Evolutionary conservation across 495 filamentous ascomycete genomes (phyloP).

Genomic region (Aspergillus cavernicola): DNA sequence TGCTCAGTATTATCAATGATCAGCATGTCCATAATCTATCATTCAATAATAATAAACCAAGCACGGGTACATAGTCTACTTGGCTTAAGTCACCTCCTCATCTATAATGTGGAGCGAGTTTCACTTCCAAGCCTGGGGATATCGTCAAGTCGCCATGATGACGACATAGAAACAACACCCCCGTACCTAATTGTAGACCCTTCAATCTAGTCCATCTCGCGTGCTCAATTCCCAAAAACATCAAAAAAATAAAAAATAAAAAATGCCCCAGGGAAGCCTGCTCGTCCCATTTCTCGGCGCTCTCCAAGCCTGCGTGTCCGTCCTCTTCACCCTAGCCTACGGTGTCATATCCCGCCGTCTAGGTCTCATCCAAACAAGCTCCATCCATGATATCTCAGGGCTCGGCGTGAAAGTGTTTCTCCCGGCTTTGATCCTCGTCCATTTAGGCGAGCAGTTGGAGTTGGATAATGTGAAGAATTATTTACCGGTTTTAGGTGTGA

Average conservation of each 20-base stretch:
- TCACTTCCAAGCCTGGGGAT: background rate
- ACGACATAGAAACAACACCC: conserved; percentile 9
- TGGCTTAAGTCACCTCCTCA: background rate
- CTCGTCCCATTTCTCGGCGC: conserved; percentile 59
- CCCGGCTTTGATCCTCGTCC: conserved; percentile 64
- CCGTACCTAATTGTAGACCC: background rate
- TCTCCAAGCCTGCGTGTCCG: conserved; percentile 66
- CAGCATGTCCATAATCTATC: no score
- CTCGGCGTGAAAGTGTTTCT: conserved; percentile 67
- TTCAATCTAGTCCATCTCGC: conserved; percentile 1
- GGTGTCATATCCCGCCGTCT: conserved; percentile 58
- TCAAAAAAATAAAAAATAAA: background rate
- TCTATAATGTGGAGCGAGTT: background rate
- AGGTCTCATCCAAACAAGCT: conserved; percentile 49
- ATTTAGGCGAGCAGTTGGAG: conserved; percentile 64
- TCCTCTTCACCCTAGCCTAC: conserved; percentile 64
- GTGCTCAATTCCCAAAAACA: background rate
- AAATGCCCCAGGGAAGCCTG: conserved; percentile 17
- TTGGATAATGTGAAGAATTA: conserved; percentile 53
- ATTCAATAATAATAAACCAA: no score
- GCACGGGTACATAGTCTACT: no score
- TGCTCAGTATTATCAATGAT: no score
- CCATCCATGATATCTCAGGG: conserved; percentile 61
- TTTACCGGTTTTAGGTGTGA: conserved; percentile 46
- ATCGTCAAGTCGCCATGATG: conserved; percentile 12